A percentile compares a stretch with the other conserved stretches of the same genome.
These are phyloP conservation scores for Colletotrichum siamense DNA, from an alignment of 2,329 filamentous ascomycete genomes.

Conservation along the genomic window DNA sequence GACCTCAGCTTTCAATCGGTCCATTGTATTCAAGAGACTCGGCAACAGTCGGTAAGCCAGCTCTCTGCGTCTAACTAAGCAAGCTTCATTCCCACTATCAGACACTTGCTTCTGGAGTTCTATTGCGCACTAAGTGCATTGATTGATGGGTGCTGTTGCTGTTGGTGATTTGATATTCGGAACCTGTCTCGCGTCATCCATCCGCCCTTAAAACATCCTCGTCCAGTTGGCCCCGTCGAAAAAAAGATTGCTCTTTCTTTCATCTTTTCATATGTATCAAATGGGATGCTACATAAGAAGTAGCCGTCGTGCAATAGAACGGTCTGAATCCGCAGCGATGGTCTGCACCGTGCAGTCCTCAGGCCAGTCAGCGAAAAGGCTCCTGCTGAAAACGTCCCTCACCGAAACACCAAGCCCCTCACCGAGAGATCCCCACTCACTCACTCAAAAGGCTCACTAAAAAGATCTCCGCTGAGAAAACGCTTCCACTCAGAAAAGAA, in stretches of 20 bases:
- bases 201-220: background rate
- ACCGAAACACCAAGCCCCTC: too few relatives aligned
- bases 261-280: rapidly evolving
- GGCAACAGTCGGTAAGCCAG: too few relatives aligned
- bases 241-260: background rate
- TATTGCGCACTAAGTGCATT: too few relatives aligned
- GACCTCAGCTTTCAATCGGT: too few relatives aligned
- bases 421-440: too few relatives aligned
- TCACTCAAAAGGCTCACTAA: background rate
- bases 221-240: background rate
- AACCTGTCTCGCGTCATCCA: background rate
- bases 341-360: background rate
- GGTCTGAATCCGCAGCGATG: background rate
- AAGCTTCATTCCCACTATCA: too few relatives aligned
- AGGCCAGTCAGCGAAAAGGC: background rate
- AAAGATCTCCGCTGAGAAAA: background rate
- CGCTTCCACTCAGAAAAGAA: background rate
- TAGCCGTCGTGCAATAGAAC: background rate
- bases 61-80: too few relatives aligned
- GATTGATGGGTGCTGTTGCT: too few relatives aligned
- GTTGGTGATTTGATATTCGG: too few relatives aligned
- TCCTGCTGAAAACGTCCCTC: too few relatives aligned
- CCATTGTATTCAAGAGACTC: too few relatives aligned
- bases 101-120: too few relatives aligned
- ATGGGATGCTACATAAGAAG: background rate